These are phyloP conservation scores for Amborella trichopoda DNA, from an alignment of 164 flowering plant species.

Conservation along the genomic window DNA sequence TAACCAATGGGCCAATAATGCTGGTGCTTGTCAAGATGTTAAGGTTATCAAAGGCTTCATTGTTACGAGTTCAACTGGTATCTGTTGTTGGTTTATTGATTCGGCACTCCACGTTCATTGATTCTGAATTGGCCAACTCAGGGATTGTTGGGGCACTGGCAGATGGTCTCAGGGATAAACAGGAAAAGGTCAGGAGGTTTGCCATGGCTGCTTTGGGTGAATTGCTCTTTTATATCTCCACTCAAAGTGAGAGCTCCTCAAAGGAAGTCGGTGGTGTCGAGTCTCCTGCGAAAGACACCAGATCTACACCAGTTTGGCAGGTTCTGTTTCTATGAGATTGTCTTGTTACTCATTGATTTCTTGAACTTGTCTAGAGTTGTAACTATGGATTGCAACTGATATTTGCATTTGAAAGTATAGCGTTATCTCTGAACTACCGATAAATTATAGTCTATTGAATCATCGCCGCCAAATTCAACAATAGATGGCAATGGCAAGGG, in stretches of 20 bases:
- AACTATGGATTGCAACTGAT: too few species aligned
- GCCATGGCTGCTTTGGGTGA: constrained; percentile 99
- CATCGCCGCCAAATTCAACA: too few species aligned
- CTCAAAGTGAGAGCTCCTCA: constrained; percentile 51
- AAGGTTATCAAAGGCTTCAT: constrained; percentile 61
- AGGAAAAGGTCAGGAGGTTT: constrained; percentile 91
- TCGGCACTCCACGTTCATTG: constrained; percentile 75
- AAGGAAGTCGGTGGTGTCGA: constrained; percentile 44
- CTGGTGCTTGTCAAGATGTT: constrained; percentile 74
- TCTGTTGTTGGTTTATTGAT: constrained; percentile 80
- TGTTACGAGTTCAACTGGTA: constrained; percentile 74
- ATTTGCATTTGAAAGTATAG: too few species aligned
- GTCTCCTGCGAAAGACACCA: constrained; percentile 71
- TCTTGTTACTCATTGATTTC: background rate
- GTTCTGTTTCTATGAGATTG: constrained; percentile 23
- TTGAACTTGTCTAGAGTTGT: too few species aligned
- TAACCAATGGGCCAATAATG: constrained; percentile 93
- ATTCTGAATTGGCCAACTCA: constrained; percentile 73
- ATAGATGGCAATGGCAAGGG: too few species aligned
- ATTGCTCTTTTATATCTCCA: constrained; percentile 83
- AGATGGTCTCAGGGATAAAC: constrained; percentile 87
- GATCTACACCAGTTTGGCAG: constrained; percentile 83
- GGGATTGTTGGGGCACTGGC: constrained; percentile 81
- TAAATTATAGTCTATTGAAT: too few species aligned
- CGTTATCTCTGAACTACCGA: too few species aligned